Conservation (phyloP, 805 yeast genomes). For the Blastobotrys terrestris region DNA sequence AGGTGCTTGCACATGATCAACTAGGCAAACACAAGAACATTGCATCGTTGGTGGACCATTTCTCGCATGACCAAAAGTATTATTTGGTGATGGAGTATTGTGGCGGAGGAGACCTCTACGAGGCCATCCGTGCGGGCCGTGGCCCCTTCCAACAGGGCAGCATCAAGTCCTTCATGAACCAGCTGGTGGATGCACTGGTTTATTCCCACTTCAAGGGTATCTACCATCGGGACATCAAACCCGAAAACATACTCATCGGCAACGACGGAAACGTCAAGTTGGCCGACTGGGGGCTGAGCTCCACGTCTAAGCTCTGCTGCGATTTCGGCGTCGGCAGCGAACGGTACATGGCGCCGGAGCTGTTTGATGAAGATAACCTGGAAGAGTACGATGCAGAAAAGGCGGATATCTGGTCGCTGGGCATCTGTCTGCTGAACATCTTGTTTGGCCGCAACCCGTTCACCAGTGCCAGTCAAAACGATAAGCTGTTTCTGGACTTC, state of each 20-base stretch:
- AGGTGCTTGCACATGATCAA: slow-evolving; percentile 63
- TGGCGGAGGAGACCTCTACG: slow-evolving; percentile 80
- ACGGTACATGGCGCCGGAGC: slow-evolving; percentile 92
- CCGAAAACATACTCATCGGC: slow-evolving; percentile 80
- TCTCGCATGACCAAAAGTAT: slow-evolving; percentile 39
- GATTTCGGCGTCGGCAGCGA: slow-evolving; percentile 87
- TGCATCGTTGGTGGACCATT: slow-evolving; percentile 65
- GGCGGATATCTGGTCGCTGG: slow-evolving; percentile 86
- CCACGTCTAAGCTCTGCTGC: slow-evolving; percentile 49
- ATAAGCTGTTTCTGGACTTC: slow-evolving; percentile 77
- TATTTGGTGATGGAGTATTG: slow-evolving; percentile 83
- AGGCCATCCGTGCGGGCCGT: slow-evolving; percentile 64
- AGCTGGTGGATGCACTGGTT: slow-evolving; percentile 68
- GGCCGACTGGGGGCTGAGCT: slow-evolving; percentile 89
- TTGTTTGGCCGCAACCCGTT: slow-evolving; percentile 90
- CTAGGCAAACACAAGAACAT: slow-evolving; percentile 77
- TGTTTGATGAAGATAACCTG: slow-evolving; percentile 50
- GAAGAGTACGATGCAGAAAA: slow-evolving; percentile 65
- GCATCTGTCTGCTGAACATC: slow-evolving; percentile 72
- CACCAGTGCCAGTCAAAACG: slow-evolving; percentile 70
- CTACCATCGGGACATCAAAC: slow-evolving; percentile 92
- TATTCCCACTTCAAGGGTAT: slow-evolving; percentile 80
- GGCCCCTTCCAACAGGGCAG: slow-evolving; percentile 43
- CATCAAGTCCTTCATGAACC: slow-evolving; percentile 48
- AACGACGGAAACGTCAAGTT: slow-evolving; percentile 50